Base-by-base conservation (phyloP, 441 rosid genomes). In the Gossypium laxum region DNA sequence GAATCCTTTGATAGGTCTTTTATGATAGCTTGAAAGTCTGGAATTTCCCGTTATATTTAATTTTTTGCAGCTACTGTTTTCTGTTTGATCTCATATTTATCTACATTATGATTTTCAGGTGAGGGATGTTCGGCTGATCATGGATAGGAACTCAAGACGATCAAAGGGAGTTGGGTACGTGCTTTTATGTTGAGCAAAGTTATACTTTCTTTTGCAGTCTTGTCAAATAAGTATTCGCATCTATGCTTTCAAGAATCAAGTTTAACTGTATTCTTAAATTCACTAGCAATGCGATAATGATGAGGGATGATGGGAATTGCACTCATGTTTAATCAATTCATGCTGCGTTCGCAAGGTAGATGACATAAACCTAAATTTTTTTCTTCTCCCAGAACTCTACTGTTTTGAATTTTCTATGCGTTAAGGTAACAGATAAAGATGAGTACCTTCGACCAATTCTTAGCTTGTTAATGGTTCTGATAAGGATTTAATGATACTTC, bases 101-200 rank as follows among this genome's bases (percentile, higher is more conserved):
- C 70, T 67, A 0, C 58, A 8, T 71, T 50, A 15, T 69, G 30
- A 18, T 72, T 79, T 80, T 74, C 83, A 92, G 98, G 98, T 92
- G 71, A 89, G 98, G 84, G 98, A 92, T 73, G 97, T 92, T 48
- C 91, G 93, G 8, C 71, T 92, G 83, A 91, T 92, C 80, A 88
- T 92, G 97, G 96, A 92, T 75, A 86, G 97, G 80, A 92, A 91
- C 74, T 92, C 98, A 65, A 86, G 98, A 76, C 82, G 97, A 59
- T 92, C 98, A 22, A 92, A 87, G 78, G 98, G 98, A 80, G 98
- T 92, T 83, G 98, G 98, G 98, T 91, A 91, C 79, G 93, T 80
- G 54, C 69, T 30, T 75, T 70, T 47, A 51, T 64, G 61, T 74
- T n/a, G 61, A 24, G 54, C 43, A n/a, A 77, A 65, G 77, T 66